Evolutionary conservation across 208 protist species (phyloP).

Genomic region (Trypanosoma rangeli): DNA sequence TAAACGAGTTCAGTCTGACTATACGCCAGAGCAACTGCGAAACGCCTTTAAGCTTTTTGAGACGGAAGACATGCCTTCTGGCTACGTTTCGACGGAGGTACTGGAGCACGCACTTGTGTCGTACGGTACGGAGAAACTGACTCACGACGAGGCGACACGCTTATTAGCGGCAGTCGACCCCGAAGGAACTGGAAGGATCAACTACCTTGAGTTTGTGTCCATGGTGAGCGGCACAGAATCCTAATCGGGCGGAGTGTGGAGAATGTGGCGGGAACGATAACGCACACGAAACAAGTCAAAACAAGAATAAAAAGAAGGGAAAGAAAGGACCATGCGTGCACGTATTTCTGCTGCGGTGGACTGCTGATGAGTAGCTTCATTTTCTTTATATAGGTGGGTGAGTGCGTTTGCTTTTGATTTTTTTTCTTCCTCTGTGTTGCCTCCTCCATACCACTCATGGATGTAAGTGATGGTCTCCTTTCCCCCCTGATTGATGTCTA

Average conservation of each 20-base stretch:
- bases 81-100: slow-evolving; percentile 82
- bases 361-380: no score
- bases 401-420: background rate
- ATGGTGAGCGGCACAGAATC: slow-evolving; percentile 52
- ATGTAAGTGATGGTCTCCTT: background rate
- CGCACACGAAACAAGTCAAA: background rate
- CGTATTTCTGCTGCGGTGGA: background rate
- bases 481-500: background rate
- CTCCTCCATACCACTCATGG: background rate
- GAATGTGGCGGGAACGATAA: background rate
- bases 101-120: slow-evolving; percentile 87
- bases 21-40: slow-evolving; percentile 85
- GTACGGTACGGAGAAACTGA: slow-evolving; percentile 88
- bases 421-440: background rate
- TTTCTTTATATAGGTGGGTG: background rate
- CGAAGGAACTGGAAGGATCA: slow-evolving; percentile 75
- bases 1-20: slow-evolving; percentile 79
- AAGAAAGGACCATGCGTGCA: background rate
- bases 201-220: slow-evolving; percentile 91
- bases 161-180: slow-evolving; percentile 82
- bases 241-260: no score
- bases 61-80: slow-evolving; percentile 72
- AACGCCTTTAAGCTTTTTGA: slow-evolving; percentile 92
- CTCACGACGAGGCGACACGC: slow-evolving; percentile 68
- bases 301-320: background rate